Evolutionary conservation across 495 filamentous ascomycete species (phyloP).

Genomic region (Annulohypoxylon stygium): DNA sequence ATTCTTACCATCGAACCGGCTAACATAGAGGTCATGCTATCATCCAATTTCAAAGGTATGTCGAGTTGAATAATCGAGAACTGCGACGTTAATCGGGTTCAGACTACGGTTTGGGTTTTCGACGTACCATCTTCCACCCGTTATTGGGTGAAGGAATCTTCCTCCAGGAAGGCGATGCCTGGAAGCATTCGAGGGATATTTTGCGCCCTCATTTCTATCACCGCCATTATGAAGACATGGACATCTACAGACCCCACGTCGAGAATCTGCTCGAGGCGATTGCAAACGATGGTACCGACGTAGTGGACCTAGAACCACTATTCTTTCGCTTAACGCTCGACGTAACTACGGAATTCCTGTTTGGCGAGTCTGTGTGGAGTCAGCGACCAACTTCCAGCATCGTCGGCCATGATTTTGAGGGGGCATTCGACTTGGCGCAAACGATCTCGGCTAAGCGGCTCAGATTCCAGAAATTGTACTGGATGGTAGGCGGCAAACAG

Average conservation of each 20-base stretch:
- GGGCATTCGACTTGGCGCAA: slow-evolving; percentile 49
- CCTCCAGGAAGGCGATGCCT: slow-evolving; percentile 71
- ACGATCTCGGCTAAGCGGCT: slow-evolving; percentile 49
- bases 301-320: slow-evolving; percentile 70
- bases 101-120: slow-evolving; percentile 44
- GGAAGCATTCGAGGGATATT: slow-evolving; percentile 73
- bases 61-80: background rate
- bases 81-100: slow-evolving; percentile 9
- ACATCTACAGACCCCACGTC: slow-evolving; percentile 71
- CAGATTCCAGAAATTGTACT: slow-evolving; percentile 55
- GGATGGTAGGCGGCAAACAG: slow-evolving; percentile 50
- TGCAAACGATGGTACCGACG: slow-evolving; percentile 22
- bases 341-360: slow-evolving; percentile 78
- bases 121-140: slow-evolving; percentile 59
- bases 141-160: slow-evolving; percentile 80
- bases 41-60: slow-evolving; percentile 37
- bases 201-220: slow-evolving; percentile 74
- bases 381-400: slow-evolving; percentile 43
- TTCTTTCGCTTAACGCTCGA: slow-evolving; percentile 77
- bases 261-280: slow-evolving; percentile 58
- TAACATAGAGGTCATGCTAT: slow-evolving; percentile 30
- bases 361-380: slow-evolving; percentile 67
- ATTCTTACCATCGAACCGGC: slow-evolving; percentile 40
- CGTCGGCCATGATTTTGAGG: slow-evolving; percentile 35
- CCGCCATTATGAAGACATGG: slow-evolving; percentile 70